Evolutionary conservation across 2,329 filamentous ascomycete species (phyloP).

Genomic region (Fusarium sp.): DNA sequence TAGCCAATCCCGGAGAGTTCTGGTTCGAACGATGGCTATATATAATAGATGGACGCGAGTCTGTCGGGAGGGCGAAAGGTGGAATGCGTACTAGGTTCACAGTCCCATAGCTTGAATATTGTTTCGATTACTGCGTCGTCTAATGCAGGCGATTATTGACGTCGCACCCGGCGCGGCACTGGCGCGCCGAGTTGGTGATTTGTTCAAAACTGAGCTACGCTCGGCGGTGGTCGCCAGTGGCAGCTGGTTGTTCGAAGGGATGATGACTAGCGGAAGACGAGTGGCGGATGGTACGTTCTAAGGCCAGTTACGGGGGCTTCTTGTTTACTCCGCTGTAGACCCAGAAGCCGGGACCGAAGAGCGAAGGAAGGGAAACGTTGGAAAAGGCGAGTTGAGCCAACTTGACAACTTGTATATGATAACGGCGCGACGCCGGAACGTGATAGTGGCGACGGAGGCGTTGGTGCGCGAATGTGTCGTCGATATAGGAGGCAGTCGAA

Average conservation of each 20-base stretch:
- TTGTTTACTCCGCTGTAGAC: conserved; percentile 97
- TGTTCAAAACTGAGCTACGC: conserved; percentile 47
- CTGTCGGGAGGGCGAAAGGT: conserved; percentile 29
- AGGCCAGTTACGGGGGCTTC: conserved; percentile 90
- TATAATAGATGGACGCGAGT: conserved; percentile 17
- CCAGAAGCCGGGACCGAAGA: conserved; percentile 91
- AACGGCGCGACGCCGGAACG: conserved; percentile 39
- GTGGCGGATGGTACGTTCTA: conserved; percentile 12
- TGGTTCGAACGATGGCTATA: conserved; percentile 12
- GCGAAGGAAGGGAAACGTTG: conserved; percentile 81
- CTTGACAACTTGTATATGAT: conserved; percentile 75
- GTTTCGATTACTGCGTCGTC: conserved; percentile 25
- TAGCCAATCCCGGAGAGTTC: conserved; percentile 4
- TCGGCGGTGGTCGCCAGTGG: conserved; percentile 41
- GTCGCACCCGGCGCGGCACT: conserved; percentile 52
- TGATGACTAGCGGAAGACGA: conserved; percentile 12
- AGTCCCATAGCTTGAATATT: conserved; percentile 46
- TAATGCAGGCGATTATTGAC: conserved; percentile 35
- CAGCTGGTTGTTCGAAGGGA: conserved; percentile 15
- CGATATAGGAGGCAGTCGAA: conserved; percentile 8
- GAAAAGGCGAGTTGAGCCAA: conserved; percentile 86
- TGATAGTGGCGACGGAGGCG: conserved; percentile 13
- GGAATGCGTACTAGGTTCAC: conserved; percentile 46
- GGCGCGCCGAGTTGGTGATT: conserved; percentile 51
- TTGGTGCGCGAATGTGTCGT: conserved; percentile 11